Evolutionary conservation across 2,329 filamentous ascomycete genomes (phyloP), one percentile per base, ranked within the genome.

Genomic region (Dactylonectria estremocensis): DNA sequence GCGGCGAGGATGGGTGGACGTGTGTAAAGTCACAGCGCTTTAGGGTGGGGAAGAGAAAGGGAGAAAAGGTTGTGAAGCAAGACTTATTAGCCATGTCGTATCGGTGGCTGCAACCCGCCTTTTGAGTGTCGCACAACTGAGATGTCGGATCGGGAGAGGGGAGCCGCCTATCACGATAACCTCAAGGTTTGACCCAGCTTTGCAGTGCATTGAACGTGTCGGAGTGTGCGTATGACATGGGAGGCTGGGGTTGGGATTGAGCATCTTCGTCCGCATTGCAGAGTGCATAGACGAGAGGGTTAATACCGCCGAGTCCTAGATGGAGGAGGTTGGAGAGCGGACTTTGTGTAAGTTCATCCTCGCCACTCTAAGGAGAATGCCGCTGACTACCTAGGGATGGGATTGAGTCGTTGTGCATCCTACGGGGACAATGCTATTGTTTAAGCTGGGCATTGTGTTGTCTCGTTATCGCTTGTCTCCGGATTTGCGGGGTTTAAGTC

Each of bases 151-250:
- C 49, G 54, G 43, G 48, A 59, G 35, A 50, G 28, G 28, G 49
- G 24, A 35, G 48, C 33, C 3, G 28, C 24, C 24, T 28, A 59
- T 64, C 55, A 60, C 55, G 55, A 62, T 66, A 66, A 66, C 58
- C 52, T 64, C 40, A 67, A 52, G 60, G 54, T 54, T 67, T 63
- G 59, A 55, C 24, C 40, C 64, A 49, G 49, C 60, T 67, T 59
- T 60, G 20, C 31, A 22, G 54, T 48, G 54, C 14, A 52, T 52
- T 20, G 10, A 49, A 49, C 31, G 55, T 43, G 37, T 49, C 49
- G 35, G 61, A 48, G 56, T 22, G 53, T 28, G 31, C n/a, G n/a
- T n/a, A 53, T 18, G n/a, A 33, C 50, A 53, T 33, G n/a, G 5
- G n/a, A 43, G 22, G 33, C 16, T n/a, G 13, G 31, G 49, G 62